phyloP scores from a whole-genome alignment of 2,329 filamentous ascomycete species.

The Neurospora sp. region DNA sequence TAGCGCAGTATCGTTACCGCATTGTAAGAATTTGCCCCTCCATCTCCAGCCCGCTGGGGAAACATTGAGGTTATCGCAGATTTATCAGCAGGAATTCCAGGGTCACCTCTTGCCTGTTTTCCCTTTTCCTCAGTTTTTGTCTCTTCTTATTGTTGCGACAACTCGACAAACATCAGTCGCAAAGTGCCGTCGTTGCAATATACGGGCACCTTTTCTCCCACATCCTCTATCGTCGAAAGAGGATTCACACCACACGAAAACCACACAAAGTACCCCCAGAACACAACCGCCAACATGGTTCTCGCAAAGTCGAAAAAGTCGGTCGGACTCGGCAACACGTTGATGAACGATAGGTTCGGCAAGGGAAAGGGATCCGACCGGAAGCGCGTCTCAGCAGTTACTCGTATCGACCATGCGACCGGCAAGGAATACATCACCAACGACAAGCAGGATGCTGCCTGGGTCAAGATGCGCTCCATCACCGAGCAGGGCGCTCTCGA shows the following conservation, averaged over 20 bases:
- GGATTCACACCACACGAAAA: background rate
- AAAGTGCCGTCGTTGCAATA: background rate
- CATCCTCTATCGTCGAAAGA: constrained; percentile 2
- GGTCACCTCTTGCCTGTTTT: background rate
- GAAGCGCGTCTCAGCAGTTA: constrained; percentile 53
- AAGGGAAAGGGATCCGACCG: constrained; percentile 80
- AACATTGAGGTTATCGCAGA: background rate
- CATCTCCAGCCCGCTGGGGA: constrained; percentile 26
- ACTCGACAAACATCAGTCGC: background rate
- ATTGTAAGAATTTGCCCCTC: constrained; percentile 36
- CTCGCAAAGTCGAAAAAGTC: constrained; percentile 86
- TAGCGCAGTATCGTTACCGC: constrained; percentile 10
- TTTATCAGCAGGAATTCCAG: constrained; percentile 17
- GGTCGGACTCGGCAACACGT: constrained; percentile 88
- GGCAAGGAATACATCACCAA: constrained; percentile 92
- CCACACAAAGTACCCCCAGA: background rate
- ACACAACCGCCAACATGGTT: constrained; percentile 34
- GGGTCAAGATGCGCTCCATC: constrained; percentile 99
- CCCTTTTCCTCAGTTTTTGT: background rate
- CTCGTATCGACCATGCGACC: constrained; percentile 65
- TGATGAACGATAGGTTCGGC: constrained; percentile 98
- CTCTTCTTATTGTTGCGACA: background rate
- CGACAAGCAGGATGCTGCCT: constrained; percentile 79
- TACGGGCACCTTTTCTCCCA: constrained; percentile 8
- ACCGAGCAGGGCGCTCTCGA: constrained; percentile 95